Conservation (phyloP, 1,284 basidiomycete species). For the Sporisorium graminicola region DNA sequence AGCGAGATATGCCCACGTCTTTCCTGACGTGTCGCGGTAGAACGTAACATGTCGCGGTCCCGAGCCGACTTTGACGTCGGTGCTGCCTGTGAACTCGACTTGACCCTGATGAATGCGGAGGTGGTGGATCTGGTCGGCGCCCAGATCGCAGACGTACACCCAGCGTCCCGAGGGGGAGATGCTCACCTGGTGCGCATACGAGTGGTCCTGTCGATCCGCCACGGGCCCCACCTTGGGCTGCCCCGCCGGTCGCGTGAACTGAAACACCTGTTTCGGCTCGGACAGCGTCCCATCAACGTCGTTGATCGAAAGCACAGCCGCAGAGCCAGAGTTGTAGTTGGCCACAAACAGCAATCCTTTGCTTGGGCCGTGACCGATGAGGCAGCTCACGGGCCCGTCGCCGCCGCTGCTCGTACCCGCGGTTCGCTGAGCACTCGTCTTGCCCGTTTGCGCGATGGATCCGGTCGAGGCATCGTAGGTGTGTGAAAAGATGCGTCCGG, state of each 20-base stretch:
- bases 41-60: constrained; percentile 52
- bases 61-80: constrained; percentile 33
- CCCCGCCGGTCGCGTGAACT: constrained; percentile 28
- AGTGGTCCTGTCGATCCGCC: constrained; percentile 49
- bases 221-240: constrained; percentile 51
- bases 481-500: constrained; percentile 39
- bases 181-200: constrained; percentile 59
- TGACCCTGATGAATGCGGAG: constrained; percentile 13
- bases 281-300: constrained; percentile 20
- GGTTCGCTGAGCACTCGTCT: background rate
- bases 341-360: constrained; percentile 36
- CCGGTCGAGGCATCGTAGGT: constrained; percentile 10
- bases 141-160: constrained; percentile 60
- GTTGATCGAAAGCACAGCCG: constrained; percentile 29
- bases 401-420: constrained; percentile 33
- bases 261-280: constrained; percentile 24
- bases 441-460: constrained; percentile 18
- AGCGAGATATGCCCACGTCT: constrained; percentile 49
- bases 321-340: constrained; percentile 49
- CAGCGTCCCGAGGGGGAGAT: constrained; percentile 40
- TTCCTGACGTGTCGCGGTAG: constrained; percentile 11
- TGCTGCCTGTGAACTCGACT: constrained; percentile 23
- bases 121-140: constrained; percentile 59
- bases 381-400: constrained; percentile 31
- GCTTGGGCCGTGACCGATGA: constrained; percentile 32